phyloP scores from a whole-genome alignment of 116 monocot genomes.

The Papilionanthe hybrid region DNA sequence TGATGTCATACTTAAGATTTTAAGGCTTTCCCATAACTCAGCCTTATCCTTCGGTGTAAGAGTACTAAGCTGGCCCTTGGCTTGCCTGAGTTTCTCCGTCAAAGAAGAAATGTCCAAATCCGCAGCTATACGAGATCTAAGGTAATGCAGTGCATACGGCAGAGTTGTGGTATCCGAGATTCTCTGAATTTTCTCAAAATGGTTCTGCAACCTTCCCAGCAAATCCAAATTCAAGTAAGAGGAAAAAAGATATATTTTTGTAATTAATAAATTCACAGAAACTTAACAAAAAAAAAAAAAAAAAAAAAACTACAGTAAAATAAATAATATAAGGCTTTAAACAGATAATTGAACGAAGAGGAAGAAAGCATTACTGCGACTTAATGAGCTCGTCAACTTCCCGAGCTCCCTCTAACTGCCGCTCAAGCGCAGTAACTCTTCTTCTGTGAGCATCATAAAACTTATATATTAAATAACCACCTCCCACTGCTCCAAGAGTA shows the following conservation, averaged over 20 bases:
- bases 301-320: not conserved
- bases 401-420: conserved; percentile 26
- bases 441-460: conserved; percentile 47
- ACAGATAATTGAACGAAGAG: not conserved
- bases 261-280: not conserved
- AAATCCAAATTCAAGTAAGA: conserved; percentile 6
- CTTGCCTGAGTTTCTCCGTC: conserved; percentile 63
- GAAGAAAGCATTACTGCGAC: conserved; percentile 40
- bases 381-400: conserved; percentile 62
- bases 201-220: conserved; percentile 47
- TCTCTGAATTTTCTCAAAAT: conserved; percentile 64
- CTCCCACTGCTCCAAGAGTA: conserved; percentile 56
- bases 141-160: conserved; percentile 50
- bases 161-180: conserved; percentile 64
- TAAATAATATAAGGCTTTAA: not conserved
- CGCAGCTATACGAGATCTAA: conserved; percentile 37
- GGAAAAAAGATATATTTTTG: not conserved
- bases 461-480: conserved; percentile 63
- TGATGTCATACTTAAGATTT: conserved; percentile 67
- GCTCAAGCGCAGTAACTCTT: conserved; percentile 32
- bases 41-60: conserved; percentile 48
- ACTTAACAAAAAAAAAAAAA: not conserved
- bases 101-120: conserved; percentile 57
- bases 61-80: conserved; percentile 36
- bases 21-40: conserved; percentile 75